Percentiles rank a stretch among this genome's conserved stretches.
Evolutionary conservation across 108 stramenopile genomes (phyloP).

Genomic region (Nitzschia sp.): DNA sequence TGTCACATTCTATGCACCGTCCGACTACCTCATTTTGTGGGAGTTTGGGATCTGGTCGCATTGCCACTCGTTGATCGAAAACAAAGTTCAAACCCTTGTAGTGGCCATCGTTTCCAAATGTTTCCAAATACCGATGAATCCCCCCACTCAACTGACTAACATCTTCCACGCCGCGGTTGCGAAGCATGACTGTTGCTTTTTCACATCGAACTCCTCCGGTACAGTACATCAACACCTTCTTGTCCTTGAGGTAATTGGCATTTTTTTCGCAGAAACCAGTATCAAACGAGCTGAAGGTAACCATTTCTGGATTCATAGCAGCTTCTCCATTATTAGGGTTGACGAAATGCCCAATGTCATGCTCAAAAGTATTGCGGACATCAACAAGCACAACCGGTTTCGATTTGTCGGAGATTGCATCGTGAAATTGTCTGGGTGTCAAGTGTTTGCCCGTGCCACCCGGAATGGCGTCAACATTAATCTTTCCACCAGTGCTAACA

Average conservation of each 20-base stretch:
- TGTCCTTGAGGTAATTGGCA: slow-evolving; percentile 59
- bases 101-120: slow-evolving; percentile 74
- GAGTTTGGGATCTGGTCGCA: slow-evolving; percentile 41
- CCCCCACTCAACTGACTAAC: slow-evolving; percentile 88
- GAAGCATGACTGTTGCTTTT: slow-evolving; percentile 75
- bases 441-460: slow-evolving; percentile 56
- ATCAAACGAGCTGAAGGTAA: slow-evolving; percentile 74
- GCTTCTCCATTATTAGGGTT: slow-evolving; percentile 31
- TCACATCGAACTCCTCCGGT: slow-evolving; percentile 85
- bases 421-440: slow-evolving; percentile 69
- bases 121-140: slow-evolving; percentile 92
- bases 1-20: slow-evolving; percentile 58
- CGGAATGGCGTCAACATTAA: slow-evolving; percentile 55
- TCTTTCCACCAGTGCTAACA: slow-evolving; percentile 65
- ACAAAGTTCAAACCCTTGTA: slow-evolving; percentile 92
- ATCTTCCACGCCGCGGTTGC: slow-evolving; percentile 64
- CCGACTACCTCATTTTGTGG: slow-evolving; percentile 35
- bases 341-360: slow-evolving; percentile 79
- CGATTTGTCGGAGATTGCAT: slow-evolving; percentile 26
- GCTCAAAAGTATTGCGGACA: slow-evolving; percentile 86
- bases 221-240: slow-evolving; percentile 94
- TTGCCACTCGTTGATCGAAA: slow-evolving; percentile 84
- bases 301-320: slow-evolving; percentile 73
- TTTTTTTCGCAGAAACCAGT: slow-evolving; percentile 57
- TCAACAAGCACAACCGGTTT: slow-evolving; percentile 69